These are phyloP conservation scores for Fusarium siculi DNA, from an alignment of 2,329 filamentous ascomycete species.

Conservation along the genomic window DNA sequence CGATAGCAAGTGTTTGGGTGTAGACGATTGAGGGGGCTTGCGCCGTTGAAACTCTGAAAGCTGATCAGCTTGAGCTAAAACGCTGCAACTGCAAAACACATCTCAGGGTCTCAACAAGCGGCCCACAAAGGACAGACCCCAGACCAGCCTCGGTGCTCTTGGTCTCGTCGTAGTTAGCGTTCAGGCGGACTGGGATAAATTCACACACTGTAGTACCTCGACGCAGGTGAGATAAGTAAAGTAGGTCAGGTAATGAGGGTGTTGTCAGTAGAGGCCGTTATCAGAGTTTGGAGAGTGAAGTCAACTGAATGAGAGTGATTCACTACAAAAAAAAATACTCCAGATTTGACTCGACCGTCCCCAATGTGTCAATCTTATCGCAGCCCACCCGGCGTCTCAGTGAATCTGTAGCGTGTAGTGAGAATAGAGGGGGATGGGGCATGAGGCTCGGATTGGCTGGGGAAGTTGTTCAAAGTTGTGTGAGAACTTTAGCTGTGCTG, in stretches of 20 bases:
- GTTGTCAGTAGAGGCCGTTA: neutral
- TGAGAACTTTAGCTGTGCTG: slow-evolving; percentile 34
- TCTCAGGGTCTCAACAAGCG: slow-evolving; percentile 16
- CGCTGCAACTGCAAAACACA: slow-evolving; percentile 13
- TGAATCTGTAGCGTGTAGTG: slow-evolving; percentile 23
- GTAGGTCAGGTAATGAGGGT: neutral
- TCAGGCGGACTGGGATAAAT: neutral
- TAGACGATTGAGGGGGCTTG: slow-evolving; percentile 28
- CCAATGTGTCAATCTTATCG: neutral
- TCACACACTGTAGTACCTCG: neutral
- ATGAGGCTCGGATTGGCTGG: slow-evolving; percentile 33
- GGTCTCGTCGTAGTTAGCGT: slow-evolving; percentile 26
- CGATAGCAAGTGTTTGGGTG: neutral
- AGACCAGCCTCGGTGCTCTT: slow-evolving; percentile 14
- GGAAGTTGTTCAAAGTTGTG: slow-evolving; percentile 37
- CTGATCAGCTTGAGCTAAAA: slow-evolving; percentile 22
- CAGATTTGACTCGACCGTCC: neutral
- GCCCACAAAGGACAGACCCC: slow-evolving; percentile 28
- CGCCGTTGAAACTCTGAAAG: slow-evolving; percentile 35
- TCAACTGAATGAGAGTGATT: neutral
- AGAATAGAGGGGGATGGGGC: slow-evolving; percentile 21
- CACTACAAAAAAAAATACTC: neutral
- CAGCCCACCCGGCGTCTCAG: neutral
- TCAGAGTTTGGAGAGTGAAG: neutral
- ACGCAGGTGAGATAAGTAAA: neutral